phyloP scores from a whole-genome alignment of 768 basidiomycete genomes.

The Boletus insuetus region DNA sequence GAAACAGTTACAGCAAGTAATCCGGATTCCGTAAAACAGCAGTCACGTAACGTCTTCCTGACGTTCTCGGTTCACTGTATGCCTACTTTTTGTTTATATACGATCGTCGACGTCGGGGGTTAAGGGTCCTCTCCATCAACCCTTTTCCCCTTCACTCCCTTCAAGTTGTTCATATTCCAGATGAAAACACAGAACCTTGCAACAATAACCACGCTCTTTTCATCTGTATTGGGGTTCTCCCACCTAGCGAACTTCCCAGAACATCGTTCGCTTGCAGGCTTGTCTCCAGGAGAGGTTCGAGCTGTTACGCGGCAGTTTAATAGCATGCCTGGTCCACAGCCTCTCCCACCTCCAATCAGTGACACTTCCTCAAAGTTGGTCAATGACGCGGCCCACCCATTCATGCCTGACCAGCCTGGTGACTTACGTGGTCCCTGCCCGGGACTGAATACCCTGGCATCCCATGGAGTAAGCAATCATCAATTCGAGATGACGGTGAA shows the following conservation, averaged over 20 bases:
- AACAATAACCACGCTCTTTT: neutral
- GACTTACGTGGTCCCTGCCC: constrained; percentile 23
- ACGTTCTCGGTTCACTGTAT: no score
- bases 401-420: constrained; percentile 1
- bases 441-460: constrained; percentile 21
- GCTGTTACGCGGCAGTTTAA: constrained; percentile 6
- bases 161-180: no score
- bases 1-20: no score
- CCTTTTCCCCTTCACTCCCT: no score
- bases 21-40: no score
- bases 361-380: constrained; percentile 18
- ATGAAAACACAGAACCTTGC: neutral
- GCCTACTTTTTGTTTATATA: no score
- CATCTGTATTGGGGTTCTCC: constrained; percentile 3
- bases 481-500: neutral
- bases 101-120: no score
- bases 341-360: constrained; percentile 9
- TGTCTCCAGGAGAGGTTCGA: constrained; percentile 15
- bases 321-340: constrained; percentile 18
- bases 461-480: constrained; percentile 17
- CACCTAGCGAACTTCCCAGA: constrained; percentile 10
- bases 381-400: constrained; percentile 12
- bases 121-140: no score
- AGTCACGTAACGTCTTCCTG: no score
- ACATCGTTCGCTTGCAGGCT: constrained; percentile 16